A percentile compares a stretch with the other conserved stretches of the same genome.
phyloP scores from a whole-genome alignment of 202 grass and related monocot genomes.

The Panicum hallii region DNA sequence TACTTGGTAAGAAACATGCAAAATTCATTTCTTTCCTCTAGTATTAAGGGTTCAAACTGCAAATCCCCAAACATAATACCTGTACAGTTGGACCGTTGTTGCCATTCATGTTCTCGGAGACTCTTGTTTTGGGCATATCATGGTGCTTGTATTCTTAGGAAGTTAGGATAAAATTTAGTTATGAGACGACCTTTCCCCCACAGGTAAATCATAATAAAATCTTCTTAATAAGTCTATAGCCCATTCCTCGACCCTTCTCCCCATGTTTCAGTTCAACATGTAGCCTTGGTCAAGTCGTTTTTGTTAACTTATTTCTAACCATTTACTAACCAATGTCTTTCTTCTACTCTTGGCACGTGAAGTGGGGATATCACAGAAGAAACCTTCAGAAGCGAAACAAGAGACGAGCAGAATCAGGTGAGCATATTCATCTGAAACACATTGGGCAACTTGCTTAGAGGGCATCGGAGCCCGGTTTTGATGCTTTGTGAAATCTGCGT shows the following conservation, averaged over 20 bases:
- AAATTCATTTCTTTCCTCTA: not conserved
- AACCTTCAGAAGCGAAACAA: conserved; percentile 64
- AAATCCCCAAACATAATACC: conserved; percentile 17
- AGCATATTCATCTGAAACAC: conserved; percentile 21
- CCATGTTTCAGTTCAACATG: not conserved
- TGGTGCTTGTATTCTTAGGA: conserved; percentile 12
- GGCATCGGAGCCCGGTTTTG: conserved; percentile 7
- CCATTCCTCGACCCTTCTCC: not conserved
- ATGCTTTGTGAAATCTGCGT: conserved; percentile 43
- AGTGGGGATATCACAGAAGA: conserved; percentile 68
- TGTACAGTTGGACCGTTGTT: not conserved
- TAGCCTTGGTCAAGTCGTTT: conserved; percentile 26
- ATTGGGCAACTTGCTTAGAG: not conserved
- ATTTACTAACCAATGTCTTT: conserved; percentile 20
- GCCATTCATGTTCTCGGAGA: not conserved
- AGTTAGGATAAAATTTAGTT: conserved; percentile 6
- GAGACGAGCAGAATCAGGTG: conserved; percentile 71
- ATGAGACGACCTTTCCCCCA: not conserved
- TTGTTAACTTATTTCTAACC: conserved; percentile 1
- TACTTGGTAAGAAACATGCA: not conserved
- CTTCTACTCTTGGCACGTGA: conserved; percentile 45
- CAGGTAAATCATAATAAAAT: not conserved
- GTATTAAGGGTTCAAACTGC: conserved; percentile 9
- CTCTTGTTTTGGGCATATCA: conserved; percentile 27
- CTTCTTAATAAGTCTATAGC: not conserved